phyloP scores from a whole-genome alignment of 2,329 filamentous ascomycete species.

The Beauveria sp. region DNA sequence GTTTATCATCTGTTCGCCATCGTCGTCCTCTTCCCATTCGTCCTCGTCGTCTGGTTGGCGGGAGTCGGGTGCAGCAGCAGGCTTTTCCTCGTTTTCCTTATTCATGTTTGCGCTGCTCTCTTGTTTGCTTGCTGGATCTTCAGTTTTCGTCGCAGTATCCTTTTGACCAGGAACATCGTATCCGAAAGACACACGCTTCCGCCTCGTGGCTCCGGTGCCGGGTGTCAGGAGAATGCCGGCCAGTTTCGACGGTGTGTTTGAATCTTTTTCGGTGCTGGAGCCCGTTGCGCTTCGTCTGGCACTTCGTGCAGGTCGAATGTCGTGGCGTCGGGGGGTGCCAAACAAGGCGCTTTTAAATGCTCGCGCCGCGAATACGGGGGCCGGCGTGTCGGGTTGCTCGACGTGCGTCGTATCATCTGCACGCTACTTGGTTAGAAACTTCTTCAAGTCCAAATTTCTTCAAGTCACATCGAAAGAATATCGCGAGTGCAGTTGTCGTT shows the following conservation, averaged over 20 bases:
- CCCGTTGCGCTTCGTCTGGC: conserved; percentile 19
- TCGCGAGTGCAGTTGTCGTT: background rate
- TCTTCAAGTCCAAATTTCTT: background rate
- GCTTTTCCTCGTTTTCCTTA: background rate
- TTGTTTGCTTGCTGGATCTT: conserved; percentile 27
- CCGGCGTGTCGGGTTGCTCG: conserved; percentile 57
- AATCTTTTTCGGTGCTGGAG: conserved; percentile 20
- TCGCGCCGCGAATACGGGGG: conserved; percentile 58
- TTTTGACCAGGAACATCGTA: conserved; percentile 42
- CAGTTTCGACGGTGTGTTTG: conserved; percentile 41
- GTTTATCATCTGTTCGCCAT: conserved; percentile 39
- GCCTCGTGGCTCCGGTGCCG: conserved; percentile 50
- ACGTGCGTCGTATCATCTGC: conserved; percentile 37
- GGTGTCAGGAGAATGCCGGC: conserved; percentile 57
- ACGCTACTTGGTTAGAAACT: background rate
- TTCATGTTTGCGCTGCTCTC: background rate
- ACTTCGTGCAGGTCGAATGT: conserved; percentile 22
- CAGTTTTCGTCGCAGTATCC: conserved; percentile 20
- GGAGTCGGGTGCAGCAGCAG: background rate
- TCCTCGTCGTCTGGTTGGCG: conserved; percentile 25
- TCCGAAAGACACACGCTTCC: conserved; percentile 60
- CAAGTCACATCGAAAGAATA: background rate
- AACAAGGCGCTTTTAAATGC: conserved; percentile 58
- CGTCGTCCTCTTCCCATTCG: conserved; percentile 47
- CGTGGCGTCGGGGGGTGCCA: conserved; percentile 42